Percentiles rank a stretch among this genome's conserved stretches.
Conservation (phyloP, 1,139 yeast genomes). For the Candida dubliniensis region DNA sequence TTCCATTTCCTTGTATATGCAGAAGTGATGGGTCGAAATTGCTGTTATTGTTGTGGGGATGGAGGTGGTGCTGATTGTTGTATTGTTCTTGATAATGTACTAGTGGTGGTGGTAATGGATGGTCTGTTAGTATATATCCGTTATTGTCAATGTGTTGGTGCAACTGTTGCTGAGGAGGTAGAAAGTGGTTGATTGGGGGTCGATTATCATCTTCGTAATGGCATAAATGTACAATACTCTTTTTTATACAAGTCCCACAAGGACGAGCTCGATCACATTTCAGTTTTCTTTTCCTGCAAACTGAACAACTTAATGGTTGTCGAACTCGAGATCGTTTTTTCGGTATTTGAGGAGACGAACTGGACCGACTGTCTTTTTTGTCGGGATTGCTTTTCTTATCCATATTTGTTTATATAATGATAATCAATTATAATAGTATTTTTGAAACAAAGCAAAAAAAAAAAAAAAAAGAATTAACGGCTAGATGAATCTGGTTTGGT, state of each 20-base stretch:
- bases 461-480: too few relatives aligned
- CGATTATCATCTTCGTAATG: conserved; percentile 43
- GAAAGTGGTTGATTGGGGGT: conserved; percentile 1
- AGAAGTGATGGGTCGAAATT: conserved; percentile 2
- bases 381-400: too few relatives aligned
- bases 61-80: not conserved
- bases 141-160: not conserved
- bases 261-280: conserved; percentile 67
- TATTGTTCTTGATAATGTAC: conserved; percentile 4
- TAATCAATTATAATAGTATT: too few relatives aligned
- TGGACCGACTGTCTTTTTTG: too few relatives aligned
- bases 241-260: conserved; percentile 70
- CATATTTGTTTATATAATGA: too few relatives aligned
- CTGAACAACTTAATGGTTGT: conserved; percentile 47
- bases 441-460: too few relatives aligned
- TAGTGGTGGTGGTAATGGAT: conserved; percentile 5
- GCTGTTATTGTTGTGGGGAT: conserved; percentile 1
- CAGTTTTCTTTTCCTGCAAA: conserved; percentile 47
- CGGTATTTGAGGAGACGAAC: not conserved
- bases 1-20: not conserved
- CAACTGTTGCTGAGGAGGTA: conserved; percentile 4
- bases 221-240: conserved; percentile 73
- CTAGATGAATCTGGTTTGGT: too few relatives aligned
- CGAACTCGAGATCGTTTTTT: conserved; percentile 36
- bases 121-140: conserved; percentile 3